phyloP scores from a whole-genome alignment of 371 early-diverging fungal genomes.

The Umbelopsis sp. region DNA sequence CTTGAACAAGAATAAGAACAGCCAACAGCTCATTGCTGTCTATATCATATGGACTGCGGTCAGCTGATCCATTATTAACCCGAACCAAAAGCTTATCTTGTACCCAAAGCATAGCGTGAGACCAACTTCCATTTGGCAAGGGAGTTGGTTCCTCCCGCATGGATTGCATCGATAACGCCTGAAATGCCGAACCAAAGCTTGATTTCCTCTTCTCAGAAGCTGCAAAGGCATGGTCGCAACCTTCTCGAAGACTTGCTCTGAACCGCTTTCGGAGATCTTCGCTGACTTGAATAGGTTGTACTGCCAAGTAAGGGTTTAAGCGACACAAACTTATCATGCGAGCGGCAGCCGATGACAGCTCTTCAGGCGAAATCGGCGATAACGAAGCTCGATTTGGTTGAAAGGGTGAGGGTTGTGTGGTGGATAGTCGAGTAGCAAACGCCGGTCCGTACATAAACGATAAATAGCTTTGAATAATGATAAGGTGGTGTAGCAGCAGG shows the following conservation, averaged over 20 bases:
- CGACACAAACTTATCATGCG: conserved; percentile 14
- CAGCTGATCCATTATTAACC: background rate
- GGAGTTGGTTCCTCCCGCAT: background rate
- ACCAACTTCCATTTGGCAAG: conserved; percentile 7
- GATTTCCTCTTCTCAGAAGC: conserved; percentile 1
- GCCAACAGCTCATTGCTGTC: background rate
- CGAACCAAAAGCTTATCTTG: conserved; percentile 17
- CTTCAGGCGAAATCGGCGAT: conserved; percentile 21
- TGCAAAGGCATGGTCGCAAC: conserved; percentile 24
- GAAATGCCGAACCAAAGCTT: conserved; percentile 8
- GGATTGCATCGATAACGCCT: conserved; percentile 9
- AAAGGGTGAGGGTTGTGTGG: conserved; percentile 17
- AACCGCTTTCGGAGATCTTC: conserved; percentile 41
- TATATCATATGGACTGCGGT: background rate
- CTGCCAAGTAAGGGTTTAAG: conserved; percentile 15
- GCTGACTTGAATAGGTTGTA: conserved; percentile 45
- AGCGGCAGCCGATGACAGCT: conserved; percentile 29
- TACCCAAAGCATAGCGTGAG: conserved; percentile 19
- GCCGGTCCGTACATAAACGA: conserved; percentile 47
- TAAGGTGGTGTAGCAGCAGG: conserved; percentile 41
- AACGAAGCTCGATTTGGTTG: conserved; percentile 17
- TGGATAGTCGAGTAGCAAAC: conserved; percentile 38
- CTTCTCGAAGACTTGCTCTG: conserved; percentile 28
- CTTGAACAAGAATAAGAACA: background rate
- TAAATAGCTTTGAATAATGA: conserved; percentile 39